Evolutionary conservation across 768 basidiomycete genomes (phyloP).

Genomic region (Cyclocybe cylindracea): DNA sequence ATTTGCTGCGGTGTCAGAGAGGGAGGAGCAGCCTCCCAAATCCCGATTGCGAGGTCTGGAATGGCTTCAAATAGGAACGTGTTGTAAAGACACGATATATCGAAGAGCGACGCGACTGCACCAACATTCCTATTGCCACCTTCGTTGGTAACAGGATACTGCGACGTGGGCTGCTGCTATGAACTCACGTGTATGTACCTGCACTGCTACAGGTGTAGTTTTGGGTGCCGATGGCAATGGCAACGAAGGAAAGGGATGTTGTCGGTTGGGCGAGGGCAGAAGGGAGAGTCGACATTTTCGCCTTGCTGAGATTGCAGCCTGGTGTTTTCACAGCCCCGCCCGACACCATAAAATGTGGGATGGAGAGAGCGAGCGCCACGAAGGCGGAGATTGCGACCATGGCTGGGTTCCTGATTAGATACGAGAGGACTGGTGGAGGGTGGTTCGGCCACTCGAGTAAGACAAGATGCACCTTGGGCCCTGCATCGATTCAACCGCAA

Average conservation of each 20-base stretch:
- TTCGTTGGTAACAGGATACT: background rate
- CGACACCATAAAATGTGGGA: constrained; percentile 13
- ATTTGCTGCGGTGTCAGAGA: constrained; percentile 13
- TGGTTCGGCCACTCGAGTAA: too few species aligned
- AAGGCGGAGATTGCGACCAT: background rate
- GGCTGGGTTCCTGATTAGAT: too few species aligned
- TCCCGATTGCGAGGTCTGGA: constrained; percentile 22
- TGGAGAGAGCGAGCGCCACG: constrained; percentile 12
- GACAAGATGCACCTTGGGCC: too few species aligned
- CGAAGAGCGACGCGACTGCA: constrained; percentile 54
- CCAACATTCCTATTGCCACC: constrained; percentile 39
- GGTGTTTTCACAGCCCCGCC: constrained; percentile 11
- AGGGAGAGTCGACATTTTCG: constrained; percentile 24
- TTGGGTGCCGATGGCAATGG: constrained; percentile 50
- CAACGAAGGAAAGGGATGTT: constrained; percentile 37
- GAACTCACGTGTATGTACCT: constrained; percentile 47
- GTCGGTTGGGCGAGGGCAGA: constrained; percentile 36
- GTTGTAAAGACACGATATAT: constrained; percentile 48
- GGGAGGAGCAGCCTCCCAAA: constrained; percentile 21
- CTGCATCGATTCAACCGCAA: too few species aligned
- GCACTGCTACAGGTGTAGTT: constrained; percentile 53
- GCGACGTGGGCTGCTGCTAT: too few species aligned
- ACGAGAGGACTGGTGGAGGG: too few species aligned
- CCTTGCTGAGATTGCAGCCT: constrained; percentile 26
- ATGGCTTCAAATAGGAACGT: constrained; percentile 27